These are phyloP conservation scores for Zygoascus hellenicus DNA, from an alignment of 1,139 yeast species.

Conservation along the genomic window DNA sequence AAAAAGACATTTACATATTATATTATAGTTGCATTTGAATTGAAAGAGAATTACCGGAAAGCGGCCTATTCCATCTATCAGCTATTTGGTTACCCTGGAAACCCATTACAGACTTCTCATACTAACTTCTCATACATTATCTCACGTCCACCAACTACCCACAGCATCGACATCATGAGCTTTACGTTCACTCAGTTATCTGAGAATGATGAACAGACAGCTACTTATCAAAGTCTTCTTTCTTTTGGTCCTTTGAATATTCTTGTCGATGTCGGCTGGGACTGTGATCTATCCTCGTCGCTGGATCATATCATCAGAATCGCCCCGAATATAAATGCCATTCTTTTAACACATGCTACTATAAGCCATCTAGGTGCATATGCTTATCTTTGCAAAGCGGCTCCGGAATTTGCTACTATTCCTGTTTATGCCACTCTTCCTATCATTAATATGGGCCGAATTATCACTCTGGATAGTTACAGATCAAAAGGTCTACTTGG, in stretches of 20 bases:
- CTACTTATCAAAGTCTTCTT: conserved; percentile 28
- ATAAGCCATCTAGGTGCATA: conserved; percentile 78
- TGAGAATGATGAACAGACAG: conserved; percentile 5
- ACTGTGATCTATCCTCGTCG: conserved; percentile 25
- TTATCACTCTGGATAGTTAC: conserved; percentile 76
- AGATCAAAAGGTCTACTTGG: conserved; percentile 70
- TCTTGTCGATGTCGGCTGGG: conserved; percentile 39
- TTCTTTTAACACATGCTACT: conserved; percentile 81
- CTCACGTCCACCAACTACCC: neutral
- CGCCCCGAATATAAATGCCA: conserved; percentile 37
- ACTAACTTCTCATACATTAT: neutral
- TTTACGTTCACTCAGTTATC: conserved; percentile 23
- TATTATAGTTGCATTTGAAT: too few species aligned
- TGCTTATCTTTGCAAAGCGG: conserved; percentile 55
- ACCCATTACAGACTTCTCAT: too few species aligned
- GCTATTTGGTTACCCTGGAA: too few species aligned
- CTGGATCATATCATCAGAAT: conserved; percentile 23
- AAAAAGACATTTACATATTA: too few species aligned
- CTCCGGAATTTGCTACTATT: conserved; percentile 59
- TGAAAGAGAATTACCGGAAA: too few species aligned
- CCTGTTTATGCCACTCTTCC: conserved; percentile 88
- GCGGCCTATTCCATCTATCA: too few species aligned
- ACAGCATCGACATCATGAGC: conserved; percentile 3
- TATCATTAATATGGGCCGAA: conserved; percentile 77
- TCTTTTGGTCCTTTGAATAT: conserved; percentile 26